phyloP scores from a whole-genome alignment of 2,329 filamentous ascomycete species.

The Scedosporium aurantiacum region DNA sequence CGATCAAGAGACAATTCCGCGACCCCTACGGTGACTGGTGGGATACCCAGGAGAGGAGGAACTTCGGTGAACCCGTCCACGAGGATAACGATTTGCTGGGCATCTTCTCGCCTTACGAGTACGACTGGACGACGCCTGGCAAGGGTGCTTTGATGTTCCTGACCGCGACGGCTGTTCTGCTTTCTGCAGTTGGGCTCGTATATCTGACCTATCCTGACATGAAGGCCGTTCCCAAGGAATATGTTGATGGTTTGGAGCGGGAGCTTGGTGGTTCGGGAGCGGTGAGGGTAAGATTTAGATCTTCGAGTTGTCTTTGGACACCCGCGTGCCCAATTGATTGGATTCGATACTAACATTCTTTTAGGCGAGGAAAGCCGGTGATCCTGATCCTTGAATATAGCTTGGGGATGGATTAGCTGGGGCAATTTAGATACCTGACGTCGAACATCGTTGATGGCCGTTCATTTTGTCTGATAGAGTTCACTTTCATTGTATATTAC shows the following conservation, averaged over 20 bases:
- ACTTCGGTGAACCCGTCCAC: slow-evolving; percentile 92
- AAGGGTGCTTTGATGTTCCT: slow-evolving; percentile 61
- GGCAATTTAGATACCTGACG: slow-evolving; percentile 2
- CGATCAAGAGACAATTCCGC: slow-evolving; percentile 79
- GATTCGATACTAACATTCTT: slow-evolving; percentile 13
- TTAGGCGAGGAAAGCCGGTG: slow-evolving; percentile 44
- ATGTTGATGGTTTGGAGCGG: slow-evolving; percentile 59
- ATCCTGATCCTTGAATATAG: slow-evolving; percentile 35
- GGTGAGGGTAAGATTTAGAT: slow-evolving; percentile 43
- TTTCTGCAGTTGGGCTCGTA: slow-evolving; percentile 57
- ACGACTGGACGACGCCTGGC: slow-evolving; percentile 66
- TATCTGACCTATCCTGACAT: slow-evolving; percentile 62
- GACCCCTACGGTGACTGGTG: slow-evolving; percentile 92
- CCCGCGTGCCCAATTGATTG: background rate
- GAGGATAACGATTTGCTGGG: slow-evolving; percentile 92
- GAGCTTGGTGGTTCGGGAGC: slow-evolving; percentile 64
- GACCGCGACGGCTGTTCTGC: slow-evolving; percentile 51
- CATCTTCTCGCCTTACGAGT: slow-evolving; percentile 80
- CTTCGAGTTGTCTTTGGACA: background rate
- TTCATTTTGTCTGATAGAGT: slow-evolving; percentile 4
- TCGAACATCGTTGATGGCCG: background rate
- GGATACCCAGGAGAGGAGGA: slow-evolving; percentile 94
- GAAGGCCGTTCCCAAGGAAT: slow-evolving; percentile 57
- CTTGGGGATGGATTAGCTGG: background rate
- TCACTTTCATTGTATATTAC: slow-evolving; percentile 2